These are phyloP conservation scores for Scheffersomyces quercinus DNA, from an alignment of 1,139 yeast genomes.

Conservation along the genomic window DNA sequence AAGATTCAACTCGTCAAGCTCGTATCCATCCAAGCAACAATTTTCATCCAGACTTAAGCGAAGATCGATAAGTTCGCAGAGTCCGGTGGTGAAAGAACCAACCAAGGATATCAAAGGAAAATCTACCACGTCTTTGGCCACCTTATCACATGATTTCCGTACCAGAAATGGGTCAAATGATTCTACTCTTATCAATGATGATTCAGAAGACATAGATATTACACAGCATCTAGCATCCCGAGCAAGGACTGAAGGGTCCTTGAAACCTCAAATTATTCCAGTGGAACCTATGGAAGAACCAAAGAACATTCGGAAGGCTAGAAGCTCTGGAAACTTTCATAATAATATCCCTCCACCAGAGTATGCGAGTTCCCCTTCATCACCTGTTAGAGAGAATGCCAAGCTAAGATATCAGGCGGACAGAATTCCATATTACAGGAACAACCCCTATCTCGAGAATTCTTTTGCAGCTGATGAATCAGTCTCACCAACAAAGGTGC, in stretches of 20 bases:
- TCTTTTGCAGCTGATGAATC: background rate
- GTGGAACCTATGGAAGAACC: background rate
- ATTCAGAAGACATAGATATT: conserved; percentile 4
- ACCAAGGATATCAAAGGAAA: conserved; percentile 20
- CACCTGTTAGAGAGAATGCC: background rate
- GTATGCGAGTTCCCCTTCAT: background rate
- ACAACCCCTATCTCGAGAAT: conserved; percentile 28
- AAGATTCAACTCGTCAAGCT: conserved; percentile 24
- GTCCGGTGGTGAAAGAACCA: conserved; percentile 8
- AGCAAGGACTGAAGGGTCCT: background rate
- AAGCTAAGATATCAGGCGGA: conserved; percentile 23
- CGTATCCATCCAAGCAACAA: conserved; percentile 8
- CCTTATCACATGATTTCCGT: conserved; percentile 16
- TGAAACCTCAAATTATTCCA: background rate
- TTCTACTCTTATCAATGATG: conserved; percentile 15
- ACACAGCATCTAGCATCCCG: background rate
- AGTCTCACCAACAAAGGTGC: too few species aligned
- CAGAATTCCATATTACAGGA: conserved; percentile 22
- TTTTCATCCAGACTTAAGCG: conserved; percentile 18
- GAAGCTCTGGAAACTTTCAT: conserved; percentile 36
- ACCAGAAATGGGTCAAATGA: conserved; percentile 8
- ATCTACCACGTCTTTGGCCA: conserved; percentile 30
- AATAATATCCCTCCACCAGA: conserved; percentile 1
- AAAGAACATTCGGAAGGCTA: conserved; percentile 29
- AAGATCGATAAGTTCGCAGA: conserved; percentile 28